Percentiles rank a stretch among this genome's conserved stretches.
phyloP scores from a whole-genome alignment of 2,329 filamentous ascomycete species.

The Blastomyces parvus region DNA sequence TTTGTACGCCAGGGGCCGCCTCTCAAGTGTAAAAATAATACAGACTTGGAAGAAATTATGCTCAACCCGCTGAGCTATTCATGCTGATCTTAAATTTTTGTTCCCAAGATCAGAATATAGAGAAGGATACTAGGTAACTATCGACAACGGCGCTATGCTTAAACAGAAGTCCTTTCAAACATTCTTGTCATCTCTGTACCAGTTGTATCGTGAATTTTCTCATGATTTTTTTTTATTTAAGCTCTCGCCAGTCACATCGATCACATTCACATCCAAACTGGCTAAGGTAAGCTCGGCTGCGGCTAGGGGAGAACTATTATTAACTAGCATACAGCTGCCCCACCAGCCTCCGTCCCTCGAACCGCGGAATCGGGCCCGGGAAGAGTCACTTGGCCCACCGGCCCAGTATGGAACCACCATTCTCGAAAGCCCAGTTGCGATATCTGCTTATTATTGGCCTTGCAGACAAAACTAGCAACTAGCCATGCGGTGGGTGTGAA shows the following conservation, averaged over 20 bases:
- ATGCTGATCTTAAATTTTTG: neutral
- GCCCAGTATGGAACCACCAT: neutral
- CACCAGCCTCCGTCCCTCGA: neutral
- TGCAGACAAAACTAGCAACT: neutral
- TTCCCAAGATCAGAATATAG: neutral
- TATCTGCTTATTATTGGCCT: neutral
- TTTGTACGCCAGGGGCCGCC: too few species aligned
- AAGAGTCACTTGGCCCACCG: neutral
- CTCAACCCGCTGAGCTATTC: neutral
- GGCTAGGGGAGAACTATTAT: neutral
- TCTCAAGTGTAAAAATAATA: neutral
- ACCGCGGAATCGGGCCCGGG: constrained; percentile 6
- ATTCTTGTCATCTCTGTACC: too few species aligned
- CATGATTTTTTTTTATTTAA: neutral
- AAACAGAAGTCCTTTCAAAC: too few species aligned
- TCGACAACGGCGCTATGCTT: too few species aligned
- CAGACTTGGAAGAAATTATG: neutral
- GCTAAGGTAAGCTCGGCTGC: neutral
- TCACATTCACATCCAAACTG: neutral
- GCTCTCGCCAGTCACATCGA: neutral
- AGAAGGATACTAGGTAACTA: neutral
- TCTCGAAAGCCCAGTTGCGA: neutral
- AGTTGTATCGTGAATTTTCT: neutral
- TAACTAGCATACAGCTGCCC: neutral
- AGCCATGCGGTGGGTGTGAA: neutral